These are phyloP conservation scores for Pneumocystis sp. DNA, from an alignment of 1,139 yeast species.

Conservation along the genomic window DNA sequence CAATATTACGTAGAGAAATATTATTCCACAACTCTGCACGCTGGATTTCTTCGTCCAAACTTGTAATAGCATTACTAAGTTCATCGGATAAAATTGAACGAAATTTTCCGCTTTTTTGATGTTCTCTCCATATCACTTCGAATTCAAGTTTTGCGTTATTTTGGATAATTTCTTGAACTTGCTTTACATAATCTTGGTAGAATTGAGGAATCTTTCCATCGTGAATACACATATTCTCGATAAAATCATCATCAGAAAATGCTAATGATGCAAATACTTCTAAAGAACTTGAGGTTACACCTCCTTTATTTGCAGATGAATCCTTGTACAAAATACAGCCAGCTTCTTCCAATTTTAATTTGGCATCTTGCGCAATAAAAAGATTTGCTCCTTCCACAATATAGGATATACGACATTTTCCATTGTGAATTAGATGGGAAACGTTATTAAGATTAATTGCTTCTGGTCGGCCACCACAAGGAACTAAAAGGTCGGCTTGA, in stretches of 20 bases:
- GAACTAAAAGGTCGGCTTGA: constrained; percentile 68
- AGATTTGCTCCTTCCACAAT: constrained; percentile 96
- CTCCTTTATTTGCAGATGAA: constrained; percentile 96
- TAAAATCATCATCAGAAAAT: constrained; percentile 71
- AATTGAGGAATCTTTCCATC: constrained; percentile 43
- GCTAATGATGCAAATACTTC: constrained; percentile 93
- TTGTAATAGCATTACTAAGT: constrained; percentile 73
- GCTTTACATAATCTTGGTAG: constrained; percentile 66
- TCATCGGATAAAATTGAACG: constrained; percentile 72
- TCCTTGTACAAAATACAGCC: constrained; percentile 84
- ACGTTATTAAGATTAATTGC: constrained; percentile 86
- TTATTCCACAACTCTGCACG: constrained; percentile 81
- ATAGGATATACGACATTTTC: constrained; percentile 65
- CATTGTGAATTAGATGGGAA: constrained; percentile 54
- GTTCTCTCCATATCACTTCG: constrained; percentile 71
- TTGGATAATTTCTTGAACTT: constrained; percentile 64
- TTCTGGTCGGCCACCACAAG: constrained; percentile 98
- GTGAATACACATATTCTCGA: constrained; percentile 58
- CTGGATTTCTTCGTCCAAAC: constrained; percentile 76
- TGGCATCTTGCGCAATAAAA: constrained; percentile 88
- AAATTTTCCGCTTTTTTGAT: constrained; percentile 49
- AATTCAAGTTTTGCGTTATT: constrained; percentile 74
- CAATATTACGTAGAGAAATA: constrained; percentile 55
- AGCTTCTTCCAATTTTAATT: constrained; percentile 67
- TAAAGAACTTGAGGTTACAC: constrained; percentile 90